Conservation (phyloP, 2,329 filamentous ascomycete species). For the Pestalotiopsis fici region DNA sequence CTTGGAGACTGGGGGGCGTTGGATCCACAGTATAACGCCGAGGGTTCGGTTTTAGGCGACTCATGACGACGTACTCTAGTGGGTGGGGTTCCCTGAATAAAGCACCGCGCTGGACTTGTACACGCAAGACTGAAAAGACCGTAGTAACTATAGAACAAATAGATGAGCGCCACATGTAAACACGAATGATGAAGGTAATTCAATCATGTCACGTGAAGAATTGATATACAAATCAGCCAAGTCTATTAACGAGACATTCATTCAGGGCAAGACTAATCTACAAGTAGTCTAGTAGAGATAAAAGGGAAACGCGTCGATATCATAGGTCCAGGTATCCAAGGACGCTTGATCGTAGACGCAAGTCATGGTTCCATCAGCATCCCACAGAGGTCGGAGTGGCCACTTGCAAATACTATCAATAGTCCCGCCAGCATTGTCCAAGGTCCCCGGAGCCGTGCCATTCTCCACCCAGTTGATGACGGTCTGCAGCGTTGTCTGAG, state of each 20-base stretch:
- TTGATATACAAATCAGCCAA: too few species aligned
- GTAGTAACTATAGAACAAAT: too few species aligned
- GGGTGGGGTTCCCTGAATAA: too few species aligned
- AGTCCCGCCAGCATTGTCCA: constrained; percentile 40
- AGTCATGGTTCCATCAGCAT: constrained; percentile 25
- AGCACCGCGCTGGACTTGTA: too few species aligned
- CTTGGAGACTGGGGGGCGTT: not conserved
- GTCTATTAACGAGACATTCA: too few species aligned
- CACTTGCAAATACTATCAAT: constrained; percentile 39
- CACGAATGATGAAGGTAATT: too few species aligned
- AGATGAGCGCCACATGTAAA: too few species aligned
- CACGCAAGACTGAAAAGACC: too few species aligned
- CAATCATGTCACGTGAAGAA: too few species aligned
- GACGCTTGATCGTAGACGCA: constrained; percentile 22
- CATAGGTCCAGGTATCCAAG: constrained; percentile 17
- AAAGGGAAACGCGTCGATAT: constrained; percentile 13
- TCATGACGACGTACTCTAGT: too few species aligned
- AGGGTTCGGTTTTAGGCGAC: not conserved
- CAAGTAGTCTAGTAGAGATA: too few species aligned
- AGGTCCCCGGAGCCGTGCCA: constrained; percentile 39
- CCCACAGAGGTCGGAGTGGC: constrained; percentile 43
- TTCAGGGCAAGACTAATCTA: too few species aligned
- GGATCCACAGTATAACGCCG: not conserved
- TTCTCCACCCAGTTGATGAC: constrained; percentile 56
- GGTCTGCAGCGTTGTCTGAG: constrained; percentile 43